These are phyloP conservation scores for Fusarium globosum DNA, from an alignment of 2,329 filamentous ascomycete species.

Conservation along the genomic window DNA sequence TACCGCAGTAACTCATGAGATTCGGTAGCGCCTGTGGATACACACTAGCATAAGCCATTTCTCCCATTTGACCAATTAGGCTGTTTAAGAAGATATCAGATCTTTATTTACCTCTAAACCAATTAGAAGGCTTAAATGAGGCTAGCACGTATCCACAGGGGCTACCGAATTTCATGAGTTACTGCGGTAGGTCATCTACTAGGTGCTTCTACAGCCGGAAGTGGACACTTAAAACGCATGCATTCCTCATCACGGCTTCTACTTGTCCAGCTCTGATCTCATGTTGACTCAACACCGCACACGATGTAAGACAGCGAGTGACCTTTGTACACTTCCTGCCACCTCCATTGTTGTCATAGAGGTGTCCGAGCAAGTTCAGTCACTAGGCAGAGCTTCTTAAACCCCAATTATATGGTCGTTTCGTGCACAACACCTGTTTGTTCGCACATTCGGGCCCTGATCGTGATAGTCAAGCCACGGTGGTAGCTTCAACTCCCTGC, in stretches of 20 bases:
- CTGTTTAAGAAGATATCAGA: too few relatives aligned
- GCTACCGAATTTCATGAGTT: too few relatives aligned
- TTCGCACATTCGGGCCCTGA: background rate
- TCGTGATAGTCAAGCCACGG: background rate
- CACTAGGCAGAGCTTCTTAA: background rate
- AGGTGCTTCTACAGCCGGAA: conserved; percentile 9
- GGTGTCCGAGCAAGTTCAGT: background rate
- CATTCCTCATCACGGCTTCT: conserved; percentile 22
- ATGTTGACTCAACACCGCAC: conserved; percentile 4
- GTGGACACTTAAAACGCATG: conserved; percentile 24
- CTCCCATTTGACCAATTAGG: too few relatives aligned
- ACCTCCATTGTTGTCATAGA: background rate
- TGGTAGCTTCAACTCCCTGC: background rate
- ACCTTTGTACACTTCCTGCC: background rate
- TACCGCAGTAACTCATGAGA: too few relatives aligned
- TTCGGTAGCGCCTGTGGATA: too few relatives aligned
- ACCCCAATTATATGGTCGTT: background rate
- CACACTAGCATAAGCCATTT: too few relatives aligned
- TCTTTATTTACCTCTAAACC: too few relatives aligned
- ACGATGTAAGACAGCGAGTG: background rate
- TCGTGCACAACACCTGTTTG: background rate
- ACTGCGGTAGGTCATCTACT: conserved; percentile 18
- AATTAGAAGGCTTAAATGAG: too few relatives aligned
- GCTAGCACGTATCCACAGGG: too few relatives aligned
- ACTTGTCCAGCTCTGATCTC: conserved; percentile 18